Evolutionary conservation across 805 yeast species (phyloP), one percentile per base, ranked within the genome.

Genomic region (Pichia californica): DNA sequence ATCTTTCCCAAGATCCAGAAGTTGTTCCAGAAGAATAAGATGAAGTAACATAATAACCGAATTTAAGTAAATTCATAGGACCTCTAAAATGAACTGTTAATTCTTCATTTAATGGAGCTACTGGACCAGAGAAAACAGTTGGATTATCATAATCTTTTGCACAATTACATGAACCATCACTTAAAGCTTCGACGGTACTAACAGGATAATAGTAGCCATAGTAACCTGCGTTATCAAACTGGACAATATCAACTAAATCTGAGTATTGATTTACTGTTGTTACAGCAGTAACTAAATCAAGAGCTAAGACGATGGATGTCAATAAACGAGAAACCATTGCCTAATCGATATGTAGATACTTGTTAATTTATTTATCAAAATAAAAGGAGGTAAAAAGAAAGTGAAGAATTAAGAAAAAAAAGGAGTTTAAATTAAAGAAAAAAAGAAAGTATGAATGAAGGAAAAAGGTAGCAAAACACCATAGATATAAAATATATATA

Each of bases 21-120:
- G 69, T 57, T 28, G 60, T 59, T 26, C 69, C 69, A 26, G 47
- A 57, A 1, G 50, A 53, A 51, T 67, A 79, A 25, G 63, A 56
- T 3, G 67, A 66, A 14, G 79, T 52, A n/a, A 69, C 68, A 56
- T 79, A 83, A 52, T 66, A 79, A 5, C 78, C 89, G 57, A 83
- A 83, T 53, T 75, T 71, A 47, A 65, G 61, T 55, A 83, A 67
- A 14, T 71, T 64, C 47, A 83, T 58, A 8, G 93, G 93, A 36
- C 93, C 93, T 65, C 93, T 74, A 60, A 83, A 76, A 58, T 83
- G 93, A 14, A 83, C 87, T 4, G 88, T 79, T 21, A 83, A 67
- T 57, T 79, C 88, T 52, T 74, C 80, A 57, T 81, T 66, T 31
- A 83, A 57, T 7, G 93, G 93, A 23, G 88, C 64, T 54, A 80